Conservation (phyloP, 345 rosid genomes). For the Arabis alpina region DNA sequence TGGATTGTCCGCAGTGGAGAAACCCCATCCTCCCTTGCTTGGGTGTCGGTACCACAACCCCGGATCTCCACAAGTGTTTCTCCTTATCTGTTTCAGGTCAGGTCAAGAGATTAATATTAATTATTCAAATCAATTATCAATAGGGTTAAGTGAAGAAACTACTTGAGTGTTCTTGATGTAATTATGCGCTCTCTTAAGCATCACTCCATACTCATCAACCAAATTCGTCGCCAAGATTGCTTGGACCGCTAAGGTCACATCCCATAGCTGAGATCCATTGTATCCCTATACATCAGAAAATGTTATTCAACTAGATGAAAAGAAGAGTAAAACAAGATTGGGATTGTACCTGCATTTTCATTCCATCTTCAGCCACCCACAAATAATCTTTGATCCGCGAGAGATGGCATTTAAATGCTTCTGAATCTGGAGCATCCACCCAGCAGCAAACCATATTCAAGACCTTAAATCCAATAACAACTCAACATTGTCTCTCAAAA, state of each 20-base stretch:
- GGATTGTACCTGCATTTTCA: constrained; percentile 52
- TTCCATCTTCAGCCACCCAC: constrained; percentile 77
- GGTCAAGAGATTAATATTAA: background rate
- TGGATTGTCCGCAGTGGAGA: constrained; percentile 67
- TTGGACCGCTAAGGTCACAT: constrained; percentile 63
- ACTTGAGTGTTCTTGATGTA: constrained; percentile 64
- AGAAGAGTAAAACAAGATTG: background rate
- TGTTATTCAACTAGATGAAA: background rate
- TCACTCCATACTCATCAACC: constrained; percentile 45
- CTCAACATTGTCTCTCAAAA: background rate
- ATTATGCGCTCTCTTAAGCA: constrained; percentile 66
- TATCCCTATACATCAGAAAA: constrained; percentile 48
- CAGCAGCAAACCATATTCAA: constrained; percentile 71
- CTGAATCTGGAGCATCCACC: constrained; percentile 65
- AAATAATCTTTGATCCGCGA: constrained; percentile 60
- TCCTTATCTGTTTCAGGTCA: constrained; percentile 43
- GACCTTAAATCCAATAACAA: constrained; percentile 17
- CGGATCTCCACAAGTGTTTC: constrained; percentile 40
- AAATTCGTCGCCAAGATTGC: constrained; percentile 58
- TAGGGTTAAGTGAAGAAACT: constrained; percentile 4
- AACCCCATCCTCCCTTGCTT: constrained; percentile 75
- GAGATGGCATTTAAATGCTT: constrained; percentile 59
- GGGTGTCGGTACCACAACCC: constrained; percentile 60
- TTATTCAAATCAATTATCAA: background rate
- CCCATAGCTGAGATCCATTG: constrained; percentile 80